Evolutionary conservation across 2,329 filamentous ascomycete genomes (phyloP), one percentile per base, ranked within the genome.

Genomic region (Coniochaeta sp.): DNA sequence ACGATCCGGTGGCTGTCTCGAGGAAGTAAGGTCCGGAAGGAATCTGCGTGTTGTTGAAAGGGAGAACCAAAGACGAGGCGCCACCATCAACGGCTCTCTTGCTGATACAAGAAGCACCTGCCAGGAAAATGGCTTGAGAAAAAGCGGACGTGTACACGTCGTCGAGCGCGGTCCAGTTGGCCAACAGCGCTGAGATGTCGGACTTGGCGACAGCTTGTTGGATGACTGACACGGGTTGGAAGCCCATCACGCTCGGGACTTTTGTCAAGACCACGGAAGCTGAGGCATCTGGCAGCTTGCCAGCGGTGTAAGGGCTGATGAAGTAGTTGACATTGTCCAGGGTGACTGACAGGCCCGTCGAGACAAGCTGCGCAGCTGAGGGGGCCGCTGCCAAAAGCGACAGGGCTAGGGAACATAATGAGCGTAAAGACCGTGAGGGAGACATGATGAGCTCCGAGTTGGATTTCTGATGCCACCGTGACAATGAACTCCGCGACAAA

Each of bases 1-100:
- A 52, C 1, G 57, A 53, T 0, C 68, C 68, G 1, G 63, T 64
- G 20, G 55, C 45, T 2, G 56, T 54, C 22, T 70, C 60, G 9
- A 70, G 53, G 55, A 71, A 70, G 57, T 71, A 71, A 0, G 68
- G 68, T 0, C 68, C 68, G 0, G 64, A 64, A 4, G 66, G 62
- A 18, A 67, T 55, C 22, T 13, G 20, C 4, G 51, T 46, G 33
- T 52, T 50, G 18, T 51, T 51, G 30, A 65, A 46, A 2, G 59
- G 50, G 7, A 63, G 35, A 20, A 61, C 28, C 5, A 55, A 38
- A 12, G 56, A 49, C 10, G 55, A 54, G 9, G 49, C 52, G 16
- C 52, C 55, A 9, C 52, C 52, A 9, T 51, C 45, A 30, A 54
- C 51, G 16, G 47, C 30, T 7, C 30, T 38, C 51, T 58, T 56